Conservation (phyloP, 176 grass and related monocot genomes). For the Juncus effusus region DNA sequence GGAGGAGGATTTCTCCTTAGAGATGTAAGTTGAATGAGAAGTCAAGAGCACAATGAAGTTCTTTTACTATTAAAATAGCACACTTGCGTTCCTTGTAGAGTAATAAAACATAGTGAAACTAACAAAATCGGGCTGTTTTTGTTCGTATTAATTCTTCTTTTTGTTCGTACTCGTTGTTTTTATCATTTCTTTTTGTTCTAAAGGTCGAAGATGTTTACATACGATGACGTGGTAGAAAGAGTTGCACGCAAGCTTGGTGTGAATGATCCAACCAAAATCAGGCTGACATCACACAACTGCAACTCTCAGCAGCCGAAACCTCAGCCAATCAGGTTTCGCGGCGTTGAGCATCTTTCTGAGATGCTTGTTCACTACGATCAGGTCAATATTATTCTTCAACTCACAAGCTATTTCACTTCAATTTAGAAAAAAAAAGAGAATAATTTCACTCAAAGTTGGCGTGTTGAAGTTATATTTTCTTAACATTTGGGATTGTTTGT, state of each 20-base stretch:
- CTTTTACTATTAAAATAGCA: constrained; percentile 9
- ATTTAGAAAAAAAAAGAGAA: no score
- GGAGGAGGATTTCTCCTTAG: constrained; percentile 87
- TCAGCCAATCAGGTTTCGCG: constrained; percentile 94
- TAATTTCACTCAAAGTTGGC: constrained; percentile 18
- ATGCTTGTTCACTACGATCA: constrained; percentile 98
- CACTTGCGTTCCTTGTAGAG: background rate
- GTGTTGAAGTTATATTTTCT: background rate
- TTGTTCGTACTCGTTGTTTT: background rate
- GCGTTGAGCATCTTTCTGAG: constrained; percentile 73
- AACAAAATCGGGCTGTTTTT: no score
- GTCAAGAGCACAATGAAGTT: background rate
- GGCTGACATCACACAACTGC: constrained; percentile 96
- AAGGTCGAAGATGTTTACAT: constrained; percentile 88
- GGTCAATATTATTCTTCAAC: constrained; percentile 27
- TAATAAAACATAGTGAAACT: no score
- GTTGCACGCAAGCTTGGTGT: constrained; percentile 80
- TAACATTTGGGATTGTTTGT: constrained; percentile 13
- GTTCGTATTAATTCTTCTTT: no score
- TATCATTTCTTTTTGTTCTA: constrained; percentile 24
- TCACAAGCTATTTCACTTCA: no score
- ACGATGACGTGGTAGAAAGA: constrained; percentile 95
- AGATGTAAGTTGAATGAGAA: constrained; percentile 62
- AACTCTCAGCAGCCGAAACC: constrained; percentile 99
- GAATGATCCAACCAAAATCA: constrained; percentile 92